Conservation (phyloP, 1,284 basidiomycete species). For the Coniophora puteana region DNA sequence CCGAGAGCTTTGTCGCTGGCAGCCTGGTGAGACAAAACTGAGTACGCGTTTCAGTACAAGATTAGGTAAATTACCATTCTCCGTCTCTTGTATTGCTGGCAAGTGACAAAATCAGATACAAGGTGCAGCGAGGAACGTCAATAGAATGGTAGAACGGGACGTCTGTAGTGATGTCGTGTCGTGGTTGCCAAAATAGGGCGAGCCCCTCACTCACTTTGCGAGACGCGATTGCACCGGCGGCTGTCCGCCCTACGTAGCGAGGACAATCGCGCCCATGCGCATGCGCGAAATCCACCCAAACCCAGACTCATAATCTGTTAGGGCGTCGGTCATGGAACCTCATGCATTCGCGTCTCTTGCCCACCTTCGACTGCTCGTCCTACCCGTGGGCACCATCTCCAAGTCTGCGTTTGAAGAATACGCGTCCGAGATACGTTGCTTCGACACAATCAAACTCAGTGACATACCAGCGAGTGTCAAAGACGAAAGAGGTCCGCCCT, state of each 20-base stretch:
- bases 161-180: too few species aligned
- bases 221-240: too few species aligned
- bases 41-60: not conserved
- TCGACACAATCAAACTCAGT: conserved; percentile 68
- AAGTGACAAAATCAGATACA: not conserved
- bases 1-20: conserved; percentile 81
- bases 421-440: conserved; percentile 64
- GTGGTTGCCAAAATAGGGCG: not conserved
- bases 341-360: conserved; percentile 75
- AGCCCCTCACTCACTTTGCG: too few species aligned
- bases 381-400: conserved; percentile 74
- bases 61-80: not conserved
- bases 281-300: too few species aligned
- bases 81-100: not conserved
- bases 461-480: conserved; percentile 78
- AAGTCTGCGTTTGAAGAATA: conserved; percentile 63
- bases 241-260: too few species aligned
- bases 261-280: too few species aligned
- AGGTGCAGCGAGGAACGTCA: not conserved
- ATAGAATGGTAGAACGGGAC: too few species aligned
- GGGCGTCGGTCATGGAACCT: conserved; percentile 52
- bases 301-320: conserved; percentile 17
- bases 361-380: conserved; percentile 70
- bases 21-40: conserved; percentile 45
- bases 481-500: conserved; percentile 67